Percentiles rank a stretch among this genome's conserved stretches.
These are phyloP conservation scores for Cryphonectria japonica DNA, from an alignment of 2,329 filamentous ascomycete genomes.

Conservation along the genomic window DNA sequence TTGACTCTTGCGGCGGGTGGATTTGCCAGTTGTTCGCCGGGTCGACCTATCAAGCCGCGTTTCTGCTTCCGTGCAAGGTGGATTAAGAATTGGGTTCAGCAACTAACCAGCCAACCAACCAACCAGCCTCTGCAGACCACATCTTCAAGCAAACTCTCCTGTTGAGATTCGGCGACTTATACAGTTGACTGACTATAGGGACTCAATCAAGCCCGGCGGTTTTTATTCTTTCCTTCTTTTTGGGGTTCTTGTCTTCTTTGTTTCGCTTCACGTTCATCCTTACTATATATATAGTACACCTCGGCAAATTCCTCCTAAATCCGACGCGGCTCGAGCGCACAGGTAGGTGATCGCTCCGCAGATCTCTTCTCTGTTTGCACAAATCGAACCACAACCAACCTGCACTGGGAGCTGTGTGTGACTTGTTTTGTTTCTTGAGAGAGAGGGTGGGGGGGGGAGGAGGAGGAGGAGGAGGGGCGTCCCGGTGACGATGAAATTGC, in stretches of 20 bases:
- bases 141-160: too few relatives aligned
- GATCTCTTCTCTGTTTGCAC: not conserved
- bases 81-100: too few relatives aligned
- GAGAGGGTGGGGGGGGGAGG: too few relatives aligned
- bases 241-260: too few relatives aligned
- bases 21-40: not conserved
- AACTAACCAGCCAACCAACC: too few relatives aligned
- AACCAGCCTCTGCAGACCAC: too few relatives aligned
- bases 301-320: not conserved
- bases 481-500: too few relatives aligned
- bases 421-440: not conserved
- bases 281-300: not conserved
- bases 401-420: not conserved
- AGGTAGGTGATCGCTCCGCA: not conserved
- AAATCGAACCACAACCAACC: not conserved
- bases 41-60: too few relatives aligned
- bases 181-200: too few relatives aligned
- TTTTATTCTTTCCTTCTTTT: not conserved
- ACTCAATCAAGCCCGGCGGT: not conserved
- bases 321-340: not conserved
- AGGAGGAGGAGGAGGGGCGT: too few relatives aligned
- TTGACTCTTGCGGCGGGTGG: not conserved
- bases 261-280: not conserved
- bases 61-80: too few relatives aligned
- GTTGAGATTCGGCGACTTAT: too few relatives aligned